Conservation (phyloP, 805 yeast species). For the Cyberlindnera subsufficiens region DNA sequence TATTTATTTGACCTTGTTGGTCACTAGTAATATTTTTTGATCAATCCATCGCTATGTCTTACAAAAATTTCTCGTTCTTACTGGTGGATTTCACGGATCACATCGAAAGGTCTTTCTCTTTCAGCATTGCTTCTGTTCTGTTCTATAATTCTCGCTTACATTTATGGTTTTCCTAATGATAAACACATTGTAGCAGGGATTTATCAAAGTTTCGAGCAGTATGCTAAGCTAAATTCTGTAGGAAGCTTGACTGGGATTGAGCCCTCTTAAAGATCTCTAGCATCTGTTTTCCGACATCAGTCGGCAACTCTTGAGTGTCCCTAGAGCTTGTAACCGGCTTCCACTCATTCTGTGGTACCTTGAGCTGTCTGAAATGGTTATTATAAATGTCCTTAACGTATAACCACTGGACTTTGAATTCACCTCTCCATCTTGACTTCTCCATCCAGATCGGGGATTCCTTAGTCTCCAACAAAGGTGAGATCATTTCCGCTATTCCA, state of each 20-base stretch:
- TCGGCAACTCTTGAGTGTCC: conserved; percentile 56
- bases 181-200: neutral
- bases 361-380: conserved; percentile 37
- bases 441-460: conserved; percentile 39
- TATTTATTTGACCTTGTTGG: too few relatives aligned
- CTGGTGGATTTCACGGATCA: too few relatives aligned
- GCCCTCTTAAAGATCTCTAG: conserved; percentile 34
- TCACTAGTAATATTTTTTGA: too few relatives aligned
- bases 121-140: neutral
- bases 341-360: conserved; percentile 36
- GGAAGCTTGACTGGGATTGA: conserved; percentile 13
- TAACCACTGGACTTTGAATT: conserved; percentile 51
- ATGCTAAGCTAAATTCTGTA: conserved; percentile 4
- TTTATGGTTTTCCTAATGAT: neutral
- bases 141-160: neutral
- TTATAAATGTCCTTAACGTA: conserved; percentile 46
- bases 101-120: too few relatives aligned
- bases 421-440: conserved; percentile 42
- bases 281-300: conserved; percentile 40
- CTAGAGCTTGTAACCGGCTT: conserved; percentile 53
- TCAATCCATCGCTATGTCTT: too few relatives aligned
- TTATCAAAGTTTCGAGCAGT: neutral
- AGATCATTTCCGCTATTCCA: conserved; percentile 51
- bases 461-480: conserved; percentile 26
- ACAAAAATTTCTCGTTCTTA: too few relatives aligned